Evolutionary conservation across 441 rosid genomes (phyloP), one percentile per base, ranked within the genome.

Genomic region (Jatropha multifida): DNA sequence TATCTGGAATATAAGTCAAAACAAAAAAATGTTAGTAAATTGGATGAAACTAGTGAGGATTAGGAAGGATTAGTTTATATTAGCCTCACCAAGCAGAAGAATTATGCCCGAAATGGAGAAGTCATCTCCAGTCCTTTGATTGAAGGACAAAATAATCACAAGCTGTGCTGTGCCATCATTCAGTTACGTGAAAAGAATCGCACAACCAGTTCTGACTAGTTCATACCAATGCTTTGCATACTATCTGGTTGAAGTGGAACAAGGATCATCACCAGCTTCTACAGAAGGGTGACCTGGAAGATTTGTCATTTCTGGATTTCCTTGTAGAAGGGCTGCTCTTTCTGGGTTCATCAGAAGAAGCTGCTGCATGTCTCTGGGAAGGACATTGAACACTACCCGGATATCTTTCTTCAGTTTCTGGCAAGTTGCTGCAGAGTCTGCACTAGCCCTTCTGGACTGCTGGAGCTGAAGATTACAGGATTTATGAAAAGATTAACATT

Each of bases 301-400:
- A 77, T 81, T 78, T 65, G 44, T 68, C 46, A 70, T 72, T 72
- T 84, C 80, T n/a, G 77, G 74, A 75, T 52, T 80, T 66, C 79
- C 81, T 74, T 80, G 90, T 65, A 96, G 88, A 82, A 96, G 91
- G 75, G 84, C 82, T 69, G 90, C 93, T 67, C 90, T 91, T 72
- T 92, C 87, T 10, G 99, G 99, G 86, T 94, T 94, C 82, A 86
- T 82, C 66, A 90, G 90, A 81, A 93, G 86, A 84, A 92, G 98
- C 77, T 93, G 86, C 81, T 93, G 99, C 94, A 93, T 85, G 76
- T 95, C 98, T 81, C 73, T 84, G 27, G 97, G 98, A 72, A 96
- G 94, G 41, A 89, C 83, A 78, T 78, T 79, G 83, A 91, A 94
- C 76, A 91, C 90, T 6, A 85, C 89, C 81, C 71, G 90, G 81